Evolutionary conservation across 257 asterid genomes (phyloP).

Genomic region (Misopates orontium): DNA sequence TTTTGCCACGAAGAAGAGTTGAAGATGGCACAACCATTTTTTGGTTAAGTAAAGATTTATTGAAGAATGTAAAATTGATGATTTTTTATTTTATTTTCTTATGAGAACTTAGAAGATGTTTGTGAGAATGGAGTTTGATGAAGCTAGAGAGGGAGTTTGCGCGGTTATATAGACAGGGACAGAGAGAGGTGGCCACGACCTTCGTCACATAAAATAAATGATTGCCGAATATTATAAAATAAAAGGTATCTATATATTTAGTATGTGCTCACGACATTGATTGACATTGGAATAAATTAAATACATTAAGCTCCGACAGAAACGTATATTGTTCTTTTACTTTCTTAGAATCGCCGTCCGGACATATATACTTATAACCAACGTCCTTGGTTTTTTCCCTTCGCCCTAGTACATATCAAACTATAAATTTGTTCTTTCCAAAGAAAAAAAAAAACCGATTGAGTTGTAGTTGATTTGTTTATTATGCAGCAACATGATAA

Average conservation of each 20-base stretch:
- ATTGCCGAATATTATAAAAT: not conserved
- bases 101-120: too few species aligned
- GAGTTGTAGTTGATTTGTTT: too few species aligned
- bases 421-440: too few species aligned
- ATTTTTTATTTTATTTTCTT: too few species aligned
- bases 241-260: not conserved
- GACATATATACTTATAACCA: not conserved
- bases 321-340: constrained; percentile 9
- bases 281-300: constrained; percentile 30
- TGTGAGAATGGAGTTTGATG: constrained; percentile 5
- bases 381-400: not conserved
- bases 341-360: constrained; percentile 4
- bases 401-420: too few species aligned
- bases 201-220: not conserved
- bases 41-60: not conserved
- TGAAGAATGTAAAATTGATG: not conserved
- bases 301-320: constrained; percentile 35
- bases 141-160: constrained; percentile 19
- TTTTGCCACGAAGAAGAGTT: constrained; percentile 36
- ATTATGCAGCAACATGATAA: too few species aligned
- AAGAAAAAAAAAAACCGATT: not conserved
- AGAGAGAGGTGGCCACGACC: constrained; percentile 29
- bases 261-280: constrained; percentile 19
- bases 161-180: constrained; percentile 36
- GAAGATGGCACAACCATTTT: constrained; percentile 47